These are phyloP conservation scores for Talaromyces ruber DNA, from an alignment of 495 filamentous ascomycete genomes.

Conservation along the genomic window DNA sequence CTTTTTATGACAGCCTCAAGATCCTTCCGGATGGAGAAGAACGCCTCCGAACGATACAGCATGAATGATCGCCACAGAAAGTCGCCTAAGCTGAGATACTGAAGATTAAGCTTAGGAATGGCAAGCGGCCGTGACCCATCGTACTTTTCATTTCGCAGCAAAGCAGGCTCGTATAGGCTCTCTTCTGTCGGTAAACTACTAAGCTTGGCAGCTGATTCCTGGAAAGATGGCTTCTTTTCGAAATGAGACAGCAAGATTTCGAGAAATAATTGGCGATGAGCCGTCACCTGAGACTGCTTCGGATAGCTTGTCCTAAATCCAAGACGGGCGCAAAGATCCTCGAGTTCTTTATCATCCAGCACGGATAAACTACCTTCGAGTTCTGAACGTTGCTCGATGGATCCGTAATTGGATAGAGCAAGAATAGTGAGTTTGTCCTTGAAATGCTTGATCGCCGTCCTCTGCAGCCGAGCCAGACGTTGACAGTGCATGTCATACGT, in stretches of 20 bases:
- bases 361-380: constrained; percentile 66
- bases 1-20: constrained; percentile 76
- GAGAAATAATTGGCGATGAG: constrained; percentile 58
- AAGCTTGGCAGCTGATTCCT: constrained; percentile 63
- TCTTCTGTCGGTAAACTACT: constrained; percentile 77
- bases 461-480: constrained; percentile 69
- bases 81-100: constrained; percentile 91
- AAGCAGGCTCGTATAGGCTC: constrained; percentile 71
- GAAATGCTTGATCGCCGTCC: constrained; percentile 73
- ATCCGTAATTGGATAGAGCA: constrained; percentile 85
- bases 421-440: constrained; percentile 85
- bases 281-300: constrained; percentile 48
- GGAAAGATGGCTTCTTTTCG: constrained; percentile 74
- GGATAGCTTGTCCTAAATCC: constrained; percentile 76
- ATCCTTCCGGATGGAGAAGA: constrained; percentile 88
- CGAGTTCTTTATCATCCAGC: constrained; percentile 65
- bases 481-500: constrained; percentile 74
- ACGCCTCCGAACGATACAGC: constrained; percentile 83
- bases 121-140: constrained; percentile 83
- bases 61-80: constrained; percentile 91
- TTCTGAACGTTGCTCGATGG: constrained; percentile 70
- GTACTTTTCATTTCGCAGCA: constrained; percentile 80
- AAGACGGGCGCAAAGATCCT: constrained; percentile 59
- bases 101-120: constrained; percentile 89
- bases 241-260: constrained; percentile 72